These are phyloP conservation scores for Lagenaria siceraria DNA, from an alignment of 306 rosid genomes.

Conservation along the genomic window DNA sequence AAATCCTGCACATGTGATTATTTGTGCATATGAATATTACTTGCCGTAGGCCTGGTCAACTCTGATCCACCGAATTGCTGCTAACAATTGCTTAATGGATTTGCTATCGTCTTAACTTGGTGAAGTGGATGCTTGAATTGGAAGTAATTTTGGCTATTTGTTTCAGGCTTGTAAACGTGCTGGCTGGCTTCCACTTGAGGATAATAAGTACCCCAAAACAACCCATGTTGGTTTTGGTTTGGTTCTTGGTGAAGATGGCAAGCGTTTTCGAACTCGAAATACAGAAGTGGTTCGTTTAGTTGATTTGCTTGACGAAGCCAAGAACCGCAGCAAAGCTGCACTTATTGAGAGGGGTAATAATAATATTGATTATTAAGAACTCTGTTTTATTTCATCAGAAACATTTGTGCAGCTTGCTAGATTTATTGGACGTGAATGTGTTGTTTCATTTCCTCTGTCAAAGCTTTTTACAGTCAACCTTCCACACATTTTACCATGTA, in stretches of 20 bases:
- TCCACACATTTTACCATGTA: not conserved
- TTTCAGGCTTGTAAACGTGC: conserved; percentile 83
- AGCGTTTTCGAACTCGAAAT: conserved; percentile 75
- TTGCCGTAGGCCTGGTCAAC: not conserved
- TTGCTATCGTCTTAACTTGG: not conserved
- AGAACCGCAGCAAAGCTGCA: conserved; percentile 70
- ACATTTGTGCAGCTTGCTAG: not conserved
- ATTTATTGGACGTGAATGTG: not conserved
- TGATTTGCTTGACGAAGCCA: conserved; percentile 97
- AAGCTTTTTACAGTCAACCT: not conserved
- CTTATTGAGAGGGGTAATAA: conserved; percentile 71
- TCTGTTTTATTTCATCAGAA: not conserved
- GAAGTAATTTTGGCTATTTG: conserved; percentile 4
- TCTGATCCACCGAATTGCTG: not conserved
- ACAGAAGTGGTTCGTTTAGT: conserved; percentile 80
- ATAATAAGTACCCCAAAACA: conserved; percentile 43
- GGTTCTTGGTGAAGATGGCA: conserved; percentile 95
- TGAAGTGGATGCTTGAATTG: conserved; percentile 1
- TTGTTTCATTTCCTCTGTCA: not conserved
- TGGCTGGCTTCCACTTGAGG: conserved; percentile 74
- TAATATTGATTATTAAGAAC: not conserved
- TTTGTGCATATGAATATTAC: not conserved
- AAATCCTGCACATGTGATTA: too few species aligned
- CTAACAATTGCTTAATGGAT: not conserved
- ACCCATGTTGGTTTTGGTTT: conserved; percentile 94